phyloP scores from a whole-genome alignment of 305 asterid species.

The Fraxinus ornus region DNA sequence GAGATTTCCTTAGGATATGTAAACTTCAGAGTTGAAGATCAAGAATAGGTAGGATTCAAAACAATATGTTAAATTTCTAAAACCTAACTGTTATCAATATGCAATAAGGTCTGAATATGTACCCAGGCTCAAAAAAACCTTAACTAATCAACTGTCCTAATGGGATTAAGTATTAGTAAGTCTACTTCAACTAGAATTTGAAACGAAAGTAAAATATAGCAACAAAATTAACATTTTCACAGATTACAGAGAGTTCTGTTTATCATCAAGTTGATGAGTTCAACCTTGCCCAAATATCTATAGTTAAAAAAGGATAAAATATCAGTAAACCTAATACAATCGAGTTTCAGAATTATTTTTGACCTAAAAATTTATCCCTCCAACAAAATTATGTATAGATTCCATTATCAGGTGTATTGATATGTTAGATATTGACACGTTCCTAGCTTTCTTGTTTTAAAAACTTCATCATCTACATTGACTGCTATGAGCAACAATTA shows the following conservation, averaged over 20 bases:
- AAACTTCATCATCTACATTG: too few species aligned
- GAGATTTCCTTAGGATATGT: constrained; percentile 12
- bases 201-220: not conserved
- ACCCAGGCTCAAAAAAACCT: not conserved
- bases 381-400: too few species aligned
- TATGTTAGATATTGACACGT: too few species aligned
- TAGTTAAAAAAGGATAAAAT: not conserved
- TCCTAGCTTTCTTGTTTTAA: too few species aligned
- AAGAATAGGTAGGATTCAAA: not conserved
- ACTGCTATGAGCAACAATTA: too few species aligned
- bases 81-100: not conserved
- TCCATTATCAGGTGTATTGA: too few species aligned
- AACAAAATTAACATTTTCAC: not conserved
- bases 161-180: not conserved
- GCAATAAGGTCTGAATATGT: not conserved
- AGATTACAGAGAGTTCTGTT: not conserved
- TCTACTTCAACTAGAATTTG: not conserved
- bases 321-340: not conserved
- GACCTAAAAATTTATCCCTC: not conserved
- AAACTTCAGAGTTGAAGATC: not conserved
- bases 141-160: not conserved
- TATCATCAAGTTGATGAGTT: not conserved
- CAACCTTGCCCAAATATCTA: not conserved
- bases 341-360: not conserved
- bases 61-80: not conserved